phyloP scores from a whole-genome alignment of 1,284 basidiomycete genomes.

The Volvariella volvacea region DNA sequence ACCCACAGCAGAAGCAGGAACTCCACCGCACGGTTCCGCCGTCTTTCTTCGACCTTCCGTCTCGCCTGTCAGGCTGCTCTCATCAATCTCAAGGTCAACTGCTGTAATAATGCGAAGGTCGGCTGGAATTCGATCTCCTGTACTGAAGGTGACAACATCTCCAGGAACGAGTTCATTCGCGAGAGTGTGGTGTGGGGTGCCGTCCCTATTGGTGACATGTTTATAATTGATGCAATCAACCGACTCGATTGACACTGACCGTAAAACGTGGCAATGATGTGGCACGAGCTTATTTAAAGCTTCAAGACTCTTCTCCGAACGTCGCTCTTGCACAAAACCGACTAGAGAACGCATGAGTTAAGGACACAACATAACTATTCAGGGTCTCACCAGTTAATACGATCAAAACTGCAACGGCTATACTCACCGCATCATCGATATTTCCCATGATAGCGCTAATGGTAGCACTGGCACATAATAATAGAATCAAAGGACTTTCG shows the following conservation, averaged over 20 bases:
- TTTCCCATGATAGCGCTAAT: slow-evolving; percentile 91
- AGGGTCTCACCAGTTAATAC: slow-evolving; percentile 76
- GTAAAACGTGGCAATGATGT: slow-evolving; percentile 89
- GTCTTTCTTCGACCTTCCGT: slow-evolving; percentile 78
- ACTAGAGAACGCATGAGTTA: slow-evolving; percentile 40
- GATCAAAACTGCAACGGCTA: slow-evolving; percentile 89
- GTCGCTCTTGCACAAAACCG: slow-evolving; percentile 91
- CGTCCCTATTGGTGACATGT: slow-evolving; percentile 42
- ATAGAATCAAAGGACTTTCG: slow-evolving; percentile 87
- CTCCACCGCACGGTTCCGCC: slow-evolving; percentile 38
- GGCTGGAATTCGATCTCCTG: slow-evolving; percentile 92
- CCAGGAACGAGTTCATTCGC: slow-evolving; percentile 95
- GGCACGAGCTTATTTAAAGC: slow-evolving; percentile 95
- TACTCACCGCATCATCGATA: slow-evolving; percentile 90
- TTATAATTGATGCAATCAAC: slow-evolving; percentile 5
- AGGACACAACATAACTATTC: background rate
- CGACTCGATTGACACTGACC: slow-evolving; percentile 35
- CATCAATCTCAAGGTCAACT: slow-evolving; percentile 88
- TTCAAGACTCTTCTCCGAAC: slow-evolving; percentile 92
- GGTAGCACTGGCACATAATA: slow-evolving; percentile 82
- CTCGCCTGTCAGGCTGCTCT: slow-evolving; percentile 93
- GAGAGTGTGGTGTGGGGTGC: slow-evolving; percentile 70
- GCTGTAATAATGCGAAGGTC: slow-evolving; percentile 81
- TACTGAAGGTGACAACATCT: slow-evolving; percentile 86
- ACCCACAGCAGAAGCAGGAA: slow-evolving; percentile 17